These are phyloP conservation scores for Mycena pura DNA, from an alignment of 768 basidiomycete genomes.

Conservation along the genomic window DNA sequence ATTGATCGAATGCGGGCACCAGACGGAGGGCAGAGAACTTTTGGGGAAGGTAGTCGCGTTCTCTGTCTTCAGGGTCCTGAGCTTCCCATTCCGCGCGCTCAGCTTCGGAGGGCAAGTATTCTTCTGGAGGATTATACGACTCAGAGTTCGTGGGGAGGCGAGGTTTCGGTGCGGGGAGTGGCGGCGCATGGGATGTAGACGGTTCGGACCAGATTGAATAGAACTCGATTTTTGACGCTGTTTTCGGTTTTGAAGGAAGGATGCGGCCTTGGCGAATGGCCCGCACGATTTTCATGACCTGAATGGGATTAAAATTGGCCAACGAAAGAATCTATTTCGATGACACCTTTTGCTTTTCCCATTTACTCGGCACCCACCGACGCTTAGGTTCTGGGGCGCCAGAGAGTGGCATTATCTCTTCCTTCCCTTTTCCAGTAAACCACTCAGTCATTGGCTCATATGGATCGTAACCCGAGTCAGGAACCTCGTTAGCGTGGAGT, in stretches of 20 bases:
- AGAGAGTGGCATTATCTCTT: slow-evolving; percentile 92
- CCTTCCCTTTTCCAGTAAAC: slow-evolving; percentile 96
- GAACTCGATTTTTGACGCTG: slow-evolving; percentile 69
- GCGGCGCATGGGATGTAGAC: slow-evolving; percentile 78
- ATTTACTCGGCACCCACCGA: slow-evolving; percentile 96
- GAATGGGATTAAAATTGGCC: slow-evolving; percentile 3
- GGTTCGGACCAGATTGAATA: slow-evolving; percentile 91
- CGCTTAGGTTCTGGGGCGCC: slow-evolving; percentile 94
- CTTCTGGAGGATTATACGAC: slow-evolving; percentile 98
- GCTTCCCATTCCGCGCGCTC: slow-evolving; percentile 86
- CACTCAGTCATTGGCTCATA: slow-evolving; percentile 95
- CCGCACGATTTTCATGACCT: slow-evolving; percentile 99
- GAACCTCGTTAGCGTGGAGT: slow-evolving; percentile 89
- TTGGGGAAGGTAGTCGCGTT: slow-evolving; percentile 86
- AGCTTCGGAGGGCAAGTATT: slow-evolving; percentile 87
- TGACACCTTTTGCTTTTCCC: slow-evolving; percentile 97
- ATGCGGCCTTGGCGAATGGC: slow-evolving; percentile 97
- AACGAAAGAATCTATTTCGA: neutral
- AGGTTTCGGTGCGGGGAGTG: slow-evolving; percentile 91
- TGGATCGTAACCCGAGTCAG: slow-evolving; percentile 88
- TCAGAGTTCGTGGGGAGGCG: slow-evolving; percentile 91
- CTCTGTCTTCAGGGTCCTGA: slow-evolving; percentile 86
- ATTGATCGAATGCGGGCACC: slow-evolving; percentile 89
- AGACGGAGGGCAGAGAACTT: slow-evolving; percentile 86
- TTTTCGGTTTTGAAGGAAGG: slow-evolving; percentile 85